Percentiles rank a stretch among this genome's conserved stretches.
These are phyloP conservation scores for Penicillium bovifimosum DNA, from an alignment of 495 filamentous ascomycete genomes.

Conservation along the genomic window DNA sequence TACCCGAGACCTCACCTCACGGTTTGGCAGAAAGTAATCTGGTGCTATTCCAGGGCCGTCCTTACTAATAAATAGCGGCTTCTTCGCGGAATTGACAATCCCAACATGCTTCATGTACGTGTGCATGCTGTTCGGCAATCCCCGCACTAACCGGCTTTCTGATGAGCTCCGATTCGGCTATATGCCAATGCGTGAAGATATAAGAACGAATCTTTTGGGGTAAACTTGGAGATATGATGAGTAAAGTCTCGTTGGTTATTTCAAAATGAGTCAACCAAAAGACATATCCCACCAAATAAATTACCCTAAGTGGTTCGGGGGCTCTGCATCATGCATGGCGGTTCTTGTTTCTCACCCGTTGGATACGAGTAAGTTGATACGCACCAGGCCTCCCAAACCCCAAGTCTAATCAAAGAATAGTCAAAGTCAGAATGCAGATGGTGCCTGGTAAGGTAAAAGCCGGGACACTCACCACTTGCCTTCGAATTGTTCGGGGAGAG, in stretches of 20 bases:
- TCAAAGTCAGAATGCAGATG: constrained; percentile 35
- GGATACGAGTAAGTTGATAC: constrained; percentile 28
- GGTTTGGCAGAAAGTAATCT: too few relatives aligned
- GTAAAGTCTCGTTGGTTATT: neutral
- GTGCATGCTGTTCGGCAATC: neutral
- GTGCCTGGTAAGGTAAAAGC: constrained; percentile 19
- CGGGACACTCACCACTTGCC: constrained; percentile 28
- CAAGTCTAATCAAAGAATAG: constrained; percentile 3
- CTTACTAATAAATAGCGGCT: too few relatives aligned
- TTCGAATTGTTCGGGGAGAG: constrained; percentile 28
- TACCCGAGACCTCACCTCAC: too few relatives aligned
- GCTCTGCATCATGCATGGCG: constrained; percentile 40
- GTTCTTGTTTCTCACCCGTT: constrained; percentile 40
- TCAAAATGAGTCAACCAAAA: neutral
- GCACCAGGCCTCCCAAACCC: neutral
- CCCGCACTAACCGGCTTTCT: neutral
- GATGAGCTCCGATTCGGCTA: constrained; percentile 1
- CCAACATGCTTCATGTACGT: neutral
- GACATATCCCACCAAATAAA: constrained; percentile 2
- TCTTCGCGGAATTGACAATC: too few relatives aligned
- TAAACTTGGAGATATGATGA: neutral
- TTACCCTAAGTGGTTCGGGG: constrained; percentile 42
- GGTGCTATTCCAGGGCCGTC: too few relatives aligned
- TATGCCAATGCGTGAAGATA: neutral
- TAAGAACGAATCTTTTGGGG: neutral